Percentiles rank a stretch among this genome's conserved stretches.
These are phyloP conservation scores for Pleurotus platypus DNA, from an alignment of 768 basidiomycete species.

Conservation along the genomic window DNA sequence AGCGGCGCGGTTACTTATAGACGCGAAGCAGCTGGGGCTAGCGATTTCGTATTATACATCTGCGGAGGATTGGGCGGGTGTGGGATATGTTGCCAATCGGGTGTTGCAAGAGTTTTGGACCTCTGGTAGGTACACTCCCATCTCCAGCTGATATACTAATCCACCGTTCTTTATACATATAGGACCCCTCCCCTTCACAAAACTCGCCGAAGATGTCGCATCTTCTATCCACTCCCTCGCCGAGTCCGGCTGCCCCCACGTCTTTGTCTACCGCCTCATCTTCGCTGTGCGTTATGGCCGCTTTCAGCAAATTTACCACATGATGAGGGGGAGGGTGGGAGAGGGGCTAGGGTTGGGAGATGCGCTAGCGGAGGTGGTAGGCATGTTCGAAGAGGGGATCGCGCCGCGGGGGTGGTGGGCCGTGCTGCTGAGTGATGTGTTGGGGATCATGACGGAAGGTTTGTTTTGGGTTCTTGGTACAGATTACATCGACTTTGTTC, in stretches of 20 bases:
- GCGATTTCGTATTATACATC: conserved; percentile 83
- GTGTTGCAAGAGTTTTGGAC: conserved; percentile 78
- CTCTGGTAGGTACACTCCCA: conserved; percentile 41
- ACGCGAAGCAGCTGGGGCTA: conserved; percentile 70
- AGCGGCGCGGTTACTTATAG: conserved; percentile 66
- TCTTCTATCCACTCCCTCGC: conserved; percentile 64
- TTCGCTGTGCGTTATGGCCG: conserved; percentile 82
- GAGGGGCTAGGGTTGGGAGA: conserved; percentile 33
- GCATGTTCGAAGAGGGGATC: conserved; percentile 75
- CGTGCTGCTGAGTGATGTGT: conserved; percentile 79
- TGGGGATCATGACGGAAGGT: conserved; percentile 67
- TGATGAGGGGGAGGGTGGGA: conserved; percentile 37
- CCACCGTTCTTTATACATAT: not conserved
- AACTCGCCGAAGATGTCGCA: conserved; percentile 65
- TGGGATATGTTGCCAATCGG: conserved; percentile 75
- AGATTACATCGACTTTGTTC: conserved; percentile 3
- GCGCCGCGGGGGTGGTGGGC: conserved; percentile 91
- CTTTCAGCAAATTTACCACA: conserved; percentile 62
- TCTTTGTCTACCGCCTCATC: conserved; percentile 69
- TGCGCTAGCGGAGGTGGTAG: conserved; percentile 74
- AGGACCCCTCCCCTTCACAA: conserved; percentile 62
- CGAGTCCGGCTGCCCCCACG: conserved; percentile 46
- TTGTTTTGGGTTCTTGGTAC: conserved; percentile 17
- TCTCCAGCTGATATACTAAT: conserved; percentile 8
- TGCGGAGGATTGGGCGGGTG: conserved; percentile 77